A percentile compares a stretch with the other conserved stretches of the same genome.
Conservation (phyloP, 441 rosid species). For the Hura crepitans region DNA sequence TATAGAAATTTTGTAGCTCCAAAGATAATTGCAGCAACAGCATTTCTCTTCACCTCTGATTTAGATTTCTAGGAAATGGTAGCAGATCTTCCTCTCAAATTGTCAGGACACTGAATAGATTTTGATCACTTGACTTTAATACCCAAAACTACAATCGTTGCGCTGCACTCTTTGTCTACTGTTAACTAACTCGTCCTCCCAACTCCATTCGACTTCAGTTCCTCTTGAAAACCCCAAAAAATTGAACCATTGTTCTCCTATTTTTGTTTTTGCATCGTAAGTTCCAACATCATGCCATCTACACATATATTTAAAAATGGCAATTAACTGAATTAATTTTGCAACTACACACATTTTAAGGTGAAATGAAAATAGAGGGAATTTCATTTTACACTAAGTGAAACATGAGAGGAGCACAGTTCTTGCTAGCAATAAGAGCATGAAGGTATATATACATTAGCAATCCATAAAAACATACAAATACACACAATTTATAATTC, state of each 20-base stretch:
- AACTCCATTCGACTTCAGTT: no score
- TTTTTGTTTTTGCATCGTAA: slow-evolving; percentile 66
- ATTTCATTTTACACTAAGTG: slow-evolving; percentile 66
- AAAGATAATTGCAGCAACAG: no score
- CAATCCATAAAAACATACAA: not conserved
- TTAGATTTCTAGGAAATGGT: no score
- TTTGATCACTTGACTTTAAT: no score
- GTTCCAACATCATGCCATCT: slow-evolving; percentile 98
- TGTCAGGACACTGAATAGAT: no score
- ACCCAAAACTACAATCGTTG: no score
- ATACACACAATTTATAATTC: not conserved
- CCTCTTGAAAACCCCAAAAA: no score
- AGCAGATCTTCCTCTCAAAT: no score
- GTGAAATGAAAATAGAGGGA: not conserved
- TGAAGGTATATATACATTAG: slow-evolving; percentile 45
- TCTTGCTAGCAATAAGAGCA: slow-evolving; percentile 54
- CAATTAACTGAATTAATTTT: not conserved
- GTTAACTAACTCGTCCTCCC: no score
- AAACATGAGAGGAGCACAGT: slow-evolving; percentile 80
- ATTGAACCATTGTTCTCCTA: slow-evolving; percentile 87
- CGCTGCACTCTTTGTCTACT: no score
- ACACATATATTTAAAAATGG: not conserved
- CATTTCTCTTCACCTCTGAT: no score
- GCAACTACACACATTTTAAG: not conserved
- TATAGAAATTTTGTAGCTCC: no score